A percentile compares a stretch with the other conserved stretches of the same genome.
Conservation (phyloP, 805 yeast species). For the Suhomyces emberorum region DNA sequence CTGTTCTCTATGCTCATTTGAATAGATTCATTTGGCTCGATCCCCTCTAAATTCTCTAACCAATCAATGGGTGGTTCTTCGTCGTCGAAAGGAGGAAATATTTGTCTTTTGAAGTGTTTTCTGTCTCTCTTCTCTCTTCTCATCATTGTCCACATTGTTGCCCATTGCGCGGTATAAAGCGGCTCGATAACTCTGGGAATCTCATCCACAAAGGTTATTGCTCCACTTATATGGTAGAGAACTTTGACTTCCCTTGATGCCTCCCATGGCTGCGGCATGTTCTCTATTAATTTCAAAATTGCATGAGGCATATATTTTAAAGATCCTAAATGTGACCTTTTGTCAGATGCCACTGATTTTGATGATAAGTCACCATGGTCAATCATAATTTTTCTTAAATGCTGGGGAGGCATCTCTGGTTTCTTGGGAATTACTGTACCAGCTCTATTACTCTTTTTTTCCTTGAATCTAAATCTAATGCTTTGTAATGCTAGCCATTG, state of each 20-base stretch:
- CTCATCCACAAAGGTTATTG: conserved; percentile 93
- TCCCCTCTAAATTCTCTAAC: conserved; percentile 71
- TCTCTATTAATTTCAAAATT: conserved; percentile 78
- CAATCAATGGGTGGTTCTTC: conserved; percentile 91
- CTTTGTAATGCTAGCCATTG: conserved; percentile 65
- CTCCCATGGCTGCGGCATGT: conserved; percentile 99
- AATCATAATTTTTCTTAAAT: conserved; percentile 75
- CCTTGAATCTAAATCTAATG: conserved; percentile 52
- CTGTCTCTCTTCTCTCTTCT: conserved; percentile 91
- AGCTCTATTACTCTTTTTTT: conserved; percentile 18
- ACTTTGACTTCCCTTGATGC: conserved; percentile 79
- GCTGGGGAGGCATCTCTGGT: conserved; percentile 91
- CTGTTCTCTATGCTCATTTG: conserved; percentile 60
- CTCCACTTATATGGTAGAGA: conserved; percentile 86
- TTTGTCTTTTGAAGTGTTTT: conserved; percentile 83
- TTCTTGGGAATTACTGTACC: conserved; percentile 57
- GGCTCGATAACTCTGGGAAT: conserved; percentile 90
- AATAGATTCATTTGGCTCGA: conserved; percentile 71
- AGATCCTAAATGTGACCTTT: conserved; percentile 84
- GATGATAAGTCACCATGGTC: conserved; percentile 86
- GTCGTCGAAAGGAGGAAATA: conserved; percentile 95
- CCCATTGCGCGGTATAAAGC: conserved; percentile 92
- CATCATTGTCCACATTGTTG: conserved; percentile 89
- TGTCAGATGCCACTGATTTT: conserved; percentile 74
- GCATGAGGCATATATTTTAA: conserved; percentile 96